A percentile compares a stretch with the other conserved stretches of the same genome.
phyloP scores from a whole-genome alignment of 345 rosid genomes.

The Kandelia obovata region DNA sequence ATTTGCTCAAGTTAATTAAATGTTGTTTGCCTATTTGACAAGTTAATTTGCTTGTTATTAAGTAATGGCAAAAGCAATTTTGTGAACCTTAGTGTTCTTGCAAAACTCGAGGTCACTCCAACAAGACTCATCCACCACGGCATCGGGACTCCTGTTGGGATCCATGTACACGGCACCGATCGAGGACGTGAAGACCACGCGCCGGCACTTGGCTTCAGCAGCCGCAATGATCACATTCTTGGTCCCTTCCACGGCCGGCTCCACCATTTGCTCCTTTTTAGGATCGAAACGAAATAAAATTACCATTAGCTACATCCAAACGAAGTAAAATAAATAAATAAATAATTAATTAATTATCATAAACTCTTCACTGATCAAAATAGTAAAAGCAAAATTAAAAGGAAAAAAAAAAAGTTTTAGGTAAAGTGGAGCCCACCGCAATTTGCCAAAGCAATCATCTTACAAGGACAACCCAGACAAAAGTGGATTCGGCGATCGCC shows the following conservation, averaged over 20 bases:
- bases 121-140: slow-evolving; percentile 77
- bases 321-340: too few relatives aligned
- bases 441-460: neutral
- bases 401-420: neutral
- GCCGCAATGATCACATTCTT: slow-evolving; percentile 79
- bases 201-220: slow-evolving; percentile 71
- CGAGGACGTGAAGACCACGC: slow-evolving; percentile 91
- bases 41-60: neutral
- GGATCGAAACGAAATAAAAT: neutral
- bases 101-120: slow-evolving; percentile 98
- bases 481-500: neutral
- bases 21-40: too few relatives aligned
- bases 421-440: neutral
- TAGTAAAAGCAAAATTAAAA: neutral
- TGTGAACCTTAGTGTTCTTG: slow-evolving; percentile 77
- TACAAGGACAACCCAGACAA: neutral
- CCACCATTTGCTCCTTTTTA: slow-evolving; percentile 92
- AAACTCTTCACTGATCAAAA: too few relatives aligned
- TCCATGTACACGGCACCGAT: slow-evolving; percentile 94
- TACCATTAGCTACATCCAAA: neutral
- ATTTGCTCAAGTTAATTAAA: too few relatives aligned
- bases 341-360: too few relatives aligned
- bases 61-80: neutral
- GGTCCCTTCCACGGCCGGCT: slow-evolving; percentile 89
- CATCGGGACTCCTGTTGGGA: slow-evolving; percentile 69